Conservation (phyloP, 2,329 filamentous ascomycete species). For the Fragosphaeria purpurea region DNA sequence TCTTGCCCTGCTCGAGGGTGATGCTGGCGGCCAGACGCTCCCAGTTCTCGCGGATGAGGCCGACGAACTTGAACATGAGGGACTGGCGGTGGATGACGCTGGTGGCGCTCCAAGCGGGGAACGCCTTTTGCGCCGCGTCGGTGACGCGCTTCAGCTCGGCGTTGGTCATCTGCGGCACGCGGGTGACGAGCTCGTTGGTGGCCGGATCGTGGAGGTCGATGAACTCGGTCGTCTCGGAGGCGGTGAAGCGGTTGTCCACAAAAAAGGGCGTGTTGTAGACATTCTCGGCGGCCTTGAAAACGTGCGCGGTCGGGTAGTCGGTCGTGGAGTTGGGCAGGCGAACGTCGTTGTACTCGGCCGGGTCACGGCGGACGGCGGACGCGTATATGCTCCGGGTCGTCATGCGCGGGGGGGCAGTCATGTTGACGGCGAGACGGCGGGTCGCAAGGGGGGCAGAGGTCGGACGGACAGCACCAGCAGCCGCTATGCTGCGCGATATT, state of each 20-base stretch:
- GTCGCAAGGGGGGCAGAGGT: constrained; percentile 19
- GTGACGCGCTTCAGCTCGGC: constrained; percentile 67
- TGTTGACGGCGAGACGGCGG: constrained; percentile 17
- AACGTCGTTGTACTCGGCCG: constrained; percentile 29
- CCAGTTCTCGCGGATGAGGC: constrained; percentile 74
- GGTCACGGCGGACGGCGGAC: constrained; percentile 44
- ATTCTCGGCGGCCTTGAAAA: constrained; percentile 46
- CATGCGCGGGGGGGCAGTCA: constrained; percentile 15
- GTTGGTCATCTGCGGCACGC: constrained; percentile 72
- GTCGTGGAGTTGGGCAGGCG: constrained; percentile 43
- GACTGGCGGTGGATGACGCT: constrained; percentile 67
- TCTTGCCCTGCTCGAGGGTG: constrained; percentile 82
- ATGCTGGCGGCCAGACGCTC: constrained; percentile 76
- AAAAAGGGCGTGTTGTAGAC: constrained; percentile 71
- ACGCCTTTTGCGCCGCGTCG: constrained; percentile 65
- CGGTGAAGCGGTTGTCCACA: constrained; percentile 67
- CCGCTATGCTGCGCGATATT: constrained; percentile 29
- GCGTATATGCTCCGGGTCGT: constrained; percentile 45
- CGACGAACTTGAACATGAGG: constrained; percentile 81
- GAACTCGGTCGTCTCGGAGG: constrained; percentile 58
- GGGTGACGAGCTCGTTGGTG: constrained; percentile 75
- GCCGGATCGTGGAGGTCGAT: constrained; percentile 76
- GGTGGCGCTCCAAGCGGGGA: constrained; percentile 61
- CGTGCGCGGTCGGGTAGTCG: constrained; percentile 61
- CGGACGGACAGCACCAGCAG: constrained; percentile 22